phyloP scores from a whole-genome alignment of 1,284 basidiomycete genomes.

The Trichosporon coremiiforme region DNA sequence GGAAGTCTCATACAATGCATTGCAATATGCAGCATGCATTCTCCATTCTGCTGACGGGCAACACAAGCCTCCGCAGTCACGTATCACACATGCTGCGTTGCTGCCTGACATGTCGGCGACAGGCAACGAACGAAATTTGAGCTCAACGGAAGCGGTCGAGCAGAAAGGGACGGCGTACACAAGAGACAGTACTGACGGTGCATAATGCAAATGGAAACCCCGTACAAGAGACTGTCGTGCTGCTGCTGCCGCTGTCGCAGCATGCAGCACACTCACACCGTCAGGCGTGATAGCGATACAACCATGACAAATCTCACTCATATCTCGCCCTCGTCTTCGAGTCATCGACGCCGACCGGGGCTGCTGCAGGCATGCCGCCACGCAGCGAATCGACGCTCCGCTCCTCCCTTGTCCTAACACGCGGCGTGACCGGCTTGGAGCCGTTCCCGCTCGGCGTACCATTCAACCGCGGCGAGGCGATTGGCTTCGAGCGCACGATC shows the following conservation, averaged over 20 bases:
- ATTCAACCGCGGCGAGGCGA: neutral
- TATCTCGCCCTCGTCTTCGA: slow-evolving; percentile 1
- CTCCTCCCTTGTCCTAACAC: slow-evolving; percentile 45
- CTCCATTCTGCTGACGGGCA: neutral
- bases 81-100: neutral
- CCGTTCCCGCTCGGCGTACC: slow-evolving; percentile 6
- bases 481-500: slow-evolving; percentile 14
- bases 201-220: slow-evolving; percentile 14
- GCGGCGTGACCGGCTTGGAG: slow-evolving; percentile 42
- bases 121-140: neutral
- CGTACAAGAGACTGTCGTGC: neutral
- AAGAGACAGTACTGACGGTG: slow-evolving; percentile 9
- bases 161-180: neutral
- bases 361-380: neutral
- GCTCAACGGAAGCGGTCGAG: too few species aligned
- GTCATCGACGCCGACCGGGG: slow-evolving; percentile 13
- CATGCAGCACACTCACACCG: neutral
- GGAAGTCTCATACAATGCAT: neutral
- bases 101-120: neutral
- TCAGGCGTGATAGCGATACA: slow-evolving; percentile 8
- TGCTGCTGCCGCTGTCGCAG: too few species aligned
- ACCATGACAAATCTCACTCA: slow-evolving; percentile 13
- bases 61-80: neutral
- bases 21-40: neutral
- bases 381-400: slow-evolving; percentile 39